Evolutionary conservation across 306 rosid genomes (phyloP).

Genomic region (Chamaecrista fasciculata): DNA sequence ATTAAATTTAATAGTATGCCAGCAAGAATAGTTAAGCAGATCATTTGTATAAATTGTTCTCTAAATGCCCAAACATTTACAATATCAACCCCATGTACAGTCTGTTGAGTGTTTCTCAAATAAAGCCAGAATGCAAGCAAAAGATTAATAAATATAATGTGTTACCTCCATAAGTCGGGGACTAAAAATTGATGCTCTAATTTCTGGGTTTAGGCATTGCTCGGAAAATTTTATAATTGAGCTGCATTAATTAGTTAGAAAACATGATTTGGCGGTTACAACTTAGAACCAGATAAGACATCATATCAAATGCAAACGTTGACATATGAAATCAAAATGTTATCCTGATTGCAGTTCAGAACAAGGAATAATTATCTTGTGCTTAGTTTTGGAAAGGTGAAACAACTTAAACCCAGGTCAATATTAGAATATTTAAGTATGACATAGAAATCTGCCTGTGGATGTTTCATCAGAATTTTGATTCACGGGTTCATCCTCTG

Average conservation of each 20-base stretch:
- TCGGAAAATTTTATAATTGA: conserved; percentile 86
- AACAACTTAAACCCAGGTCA: background rate
- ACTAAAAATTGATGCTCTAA: conserved; percentile 81
- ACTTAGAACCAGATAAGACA: conserved; percentile 11
- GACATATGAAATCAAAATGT: conserved; percentile 21
- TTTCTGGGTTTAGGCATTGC: conserved; percentile 72
- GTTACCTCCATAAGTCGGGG: conserved; percentile 97
- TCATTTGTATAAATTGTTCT: conserved; percentile 10
- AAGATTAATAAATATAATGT: conserved; percentile 30
- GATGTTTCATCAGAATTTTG: background rate
- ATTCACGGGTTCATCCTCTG: background rate
- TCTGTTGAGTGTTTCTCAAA: conserved; percentile 8
- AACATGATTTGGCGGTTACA: conserved; percentile 20
- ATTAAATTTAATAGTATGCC: background rate
- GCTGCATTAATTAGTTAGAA: conserved; percentile 50
- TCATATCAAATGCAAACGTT: conserved; percentile 11
- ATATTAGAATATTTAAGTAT: background rate
- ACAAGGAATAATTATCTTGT: conserved; percentile 14
- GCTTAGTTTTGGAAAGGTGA: background rate
- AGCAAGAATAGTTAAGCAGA: conserved; percentile 2
- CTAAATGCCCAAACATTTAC: conserved; percentile 11
- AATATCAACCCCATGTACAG: conserved; percentile 11
- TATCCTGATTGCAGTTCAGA: conserved; percentile 13
- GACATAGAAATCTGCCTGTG: background rate
- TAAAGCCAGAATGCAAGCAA: conserved; percentile 27